Conservation (phyloP, 345 rosid genomes). For the Psidium guajava region DNA sequence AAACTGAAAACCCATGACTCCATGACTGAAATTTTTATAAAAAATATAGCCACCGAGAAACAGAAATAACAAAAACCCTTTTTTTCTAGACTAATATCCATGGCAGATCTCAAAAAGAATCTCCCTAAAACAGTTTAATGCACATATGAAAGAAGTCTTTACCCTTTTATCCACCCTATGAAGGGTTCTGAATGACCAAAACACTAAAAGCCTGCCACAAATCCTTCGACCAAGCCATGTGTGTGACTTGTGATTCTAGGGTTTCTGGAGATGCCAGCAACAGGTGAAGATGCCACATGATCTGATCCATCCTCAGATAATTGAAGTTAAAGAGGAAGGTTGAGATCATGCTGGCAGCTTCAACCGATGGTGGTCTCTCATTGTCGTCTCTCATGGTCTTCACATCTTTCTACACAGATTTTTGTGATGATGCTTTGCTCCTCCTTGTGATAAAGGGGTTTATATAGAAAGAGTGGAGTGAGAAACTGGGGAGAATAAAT, state of each 20-base stretch:
- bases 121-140: neutral
- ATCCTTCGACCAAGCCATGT: neutral
- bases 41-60: neutral
- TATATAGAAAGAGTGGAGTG: neutral
- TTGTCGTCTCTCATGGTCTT: neutral
- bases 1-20: neutral
- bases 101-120: neutral
- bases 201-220: neutral
- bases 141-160: neutral
- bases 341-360: slow-evolving; percentile 99
- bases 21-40: neutral
- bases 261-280: slow-evolving; percentile 42
- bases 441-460: neutral
- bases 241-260: neutral
- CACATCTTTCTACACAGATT: neutral
- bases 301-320: slow-evolving; percentile 28
- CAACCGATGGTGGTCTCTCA: slow-evolving; percentile 59
- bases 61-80: neutral
- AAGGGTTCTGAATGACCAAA: neutral
- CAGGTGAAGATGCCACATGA: slow-evolving; percentile 92
- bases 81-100: neutral
- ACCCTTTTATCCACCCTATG: neutral
- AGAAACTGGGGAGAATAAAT: neutral
- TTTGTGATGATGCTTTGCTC: neutral
- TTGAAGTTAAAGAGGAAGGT: slow-evolving; percentile 9